These are phyloP conservation scores for Astrothelium subdiscretum DNA, from an alignment of 495 filamentous ascomycete species.

Conservation along the genomic window DNA sequence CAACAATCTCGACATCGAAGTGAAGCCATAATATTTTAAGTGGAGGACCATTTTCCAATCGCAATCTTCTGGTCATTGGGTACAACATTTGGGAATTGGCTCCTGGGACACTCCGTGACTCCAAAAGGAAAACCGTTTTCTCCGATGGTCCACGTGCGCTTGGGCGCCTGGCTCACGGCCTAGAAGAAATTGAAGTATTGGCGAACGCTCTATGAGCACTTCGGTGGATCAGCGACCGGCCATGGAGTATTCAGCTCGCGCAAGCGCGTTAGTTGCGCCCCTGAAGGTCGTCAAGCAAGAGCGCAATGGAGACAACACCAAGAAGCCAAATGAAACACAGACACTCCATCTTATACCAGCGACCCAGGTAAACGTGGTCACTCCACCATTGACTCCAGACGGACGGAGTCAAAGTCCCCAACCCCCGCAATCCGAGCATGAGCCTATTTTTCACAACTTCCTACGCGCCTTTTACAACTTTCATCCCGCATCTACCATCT, in stretches of 20 bases:
- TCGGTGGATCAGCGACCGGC: background rate
- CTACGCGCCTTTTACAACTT: slow-evolving; percentile 94
- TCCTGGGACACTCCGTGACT: background rate
- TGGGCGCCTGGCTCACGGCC: background rate
- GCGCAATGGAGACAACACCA: background rate
- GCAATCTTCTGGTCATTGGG: background rate
- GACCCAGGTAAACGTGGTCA: background rate
- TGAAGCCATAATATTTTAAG: background rate
- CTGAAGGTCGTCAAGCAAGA: slow-evolving; percentile 17
- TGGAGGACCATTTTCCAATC: background rate
- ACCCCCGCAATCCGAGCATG: background rate
- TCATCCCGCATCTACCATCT: slow-evolving; percentile 62
- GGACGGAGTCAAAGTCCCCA: background rate
- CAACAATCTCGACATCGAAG: background rate
- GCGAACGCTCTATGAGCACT: background rate
- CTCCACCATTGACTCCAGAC: slow-evolving; percentile 18
- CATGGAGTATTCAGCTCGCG: background rate
- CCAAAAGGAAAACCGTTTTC: background rate
- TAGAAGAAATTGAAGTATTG: background rate
- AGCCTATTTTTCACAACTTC: slow-evolving; percentile 75
- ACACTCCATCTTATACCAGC: background rate
- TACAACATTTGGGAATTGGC: background rate
- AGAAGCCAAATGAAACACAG: background rate
- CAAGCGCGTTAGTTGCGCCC: slow-evolving; percentile 21
- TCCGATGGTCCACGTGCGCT: background rate